A percentile compares a stretch with the other conserved stretches of the same genome.
These are phyloP conservation scores for Boletus vermiculosoides DNA, from an alignment of 768 basidiomycete genomes.

Conservation along the genomic window DNA sequence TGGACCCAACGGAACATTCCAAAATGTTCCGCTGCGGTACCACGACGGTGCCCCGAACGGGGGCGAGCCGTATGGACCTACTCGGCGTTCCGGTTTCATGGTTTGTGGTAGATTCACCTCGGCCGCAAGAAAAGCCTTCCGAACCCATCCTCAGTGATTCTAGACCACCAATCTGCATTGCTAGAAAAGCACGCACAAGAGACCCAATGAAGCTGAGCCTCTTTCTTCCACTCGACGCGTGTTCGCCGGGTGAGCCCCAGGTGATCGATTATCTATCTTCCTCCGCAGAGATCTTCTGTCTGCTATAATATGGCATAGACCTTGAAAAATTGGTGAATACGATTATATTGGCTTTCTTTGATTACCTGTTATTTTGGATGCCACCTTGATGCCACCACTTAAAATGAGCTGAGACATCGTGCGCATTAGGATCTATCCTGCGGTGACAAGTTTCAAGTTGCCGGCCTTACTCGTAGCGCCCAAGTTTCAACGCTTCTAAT, in stretches of 20 bases:
- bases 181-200: not conserved
- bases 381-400: no score
- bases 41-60: not conserved
- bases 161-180: not conserved
- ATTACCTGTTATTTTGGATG: not conserved
- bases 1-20: no score
- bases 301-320: not conserved
- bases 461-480: no score
- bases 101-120: not conserved
- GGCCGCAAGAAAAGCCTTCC: no score
- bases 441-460: no score
- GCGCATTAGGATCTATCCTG: no score
- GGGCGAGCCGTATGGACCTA: not conserved
- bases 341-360: not conserved
- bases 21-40: not conserved
- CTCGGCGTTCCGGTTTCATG: not conserved
- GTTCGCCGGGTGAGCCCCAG: not conserved
- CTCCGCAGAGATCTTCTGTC: not conserved
- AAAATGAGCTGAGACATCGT: no score
- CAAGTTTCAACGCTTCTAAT: not conserved
- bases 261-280: not conserved
- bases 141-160: not conserved
- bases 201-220: not conserved
- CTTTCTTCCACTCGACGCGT: not conserved
- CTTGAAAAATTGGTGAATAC: not conserved